phyloP scores from a whole-genome alignment of 108 stramenopile genomes.

The Nitzschia palea region DNA sequence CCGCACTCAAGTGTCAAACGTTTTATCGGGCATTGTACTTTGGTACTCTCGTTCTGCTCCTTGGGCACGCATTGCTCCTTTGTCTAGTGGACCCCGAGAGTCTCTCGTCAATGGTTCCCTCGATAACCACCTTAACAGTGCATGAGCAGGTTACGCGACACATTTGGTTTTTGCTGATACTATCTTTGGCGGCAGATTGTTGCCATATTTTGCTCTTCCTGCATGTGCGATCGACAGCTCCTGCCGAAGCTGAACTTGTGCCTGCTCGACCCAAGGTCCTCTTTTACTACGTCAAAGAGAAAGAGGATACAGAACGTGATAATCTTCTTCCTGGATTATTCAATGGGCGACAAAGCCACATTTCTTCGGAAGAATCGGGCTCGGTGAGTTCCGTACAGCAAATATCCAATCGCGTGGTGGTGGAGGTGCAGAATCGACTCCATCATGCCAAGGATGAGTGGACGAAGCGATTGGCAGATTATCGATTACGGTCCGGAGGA shows the following conservation, averaged over 20 bases:
- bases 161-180: slow-evolving; percentile 56
- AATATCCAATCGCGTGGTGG: slow-evolving; percentile 39
- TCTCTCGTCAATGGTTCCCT: slow-evolving; percentile 32
- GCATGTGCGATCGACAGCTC: slow-evolving; percentile 80
- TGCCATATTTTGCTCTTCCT: slow-evolving; percentile 75
- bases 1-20: slow-evolving; percentile 54
- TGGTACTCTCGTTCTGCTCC: slow-evolving; percentile 42
- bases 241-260: slow-evolving; percentile 39
- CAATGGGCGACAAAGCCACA: not conserved
- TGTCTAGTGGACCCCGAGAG: slow-evolving; percentile 55
- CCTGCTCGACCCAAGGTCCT: slow-evolving; percentile 28
- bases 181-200: slow-evolving; percentile 50
- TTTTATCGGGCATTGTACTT: slow-evolving; percentile 62
- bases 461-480: slow-evolving; percentile 54
- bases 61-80: slow-evolving; percentile 61
- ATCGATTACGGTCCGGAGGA: slow-evolving; percentile 17
- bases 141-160: slow-evolving; percentile 36
- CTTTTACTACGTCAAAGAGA: slow-evolving; percentile 28
- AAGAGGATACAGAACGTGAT: slow-evolving; percentile 32
- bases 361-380: slow-evolving; percentile 4
- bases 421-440: slow-evolving; percentile 41
- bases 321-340: slow-evolving; percentile 6
- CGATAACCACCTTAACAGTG: slow-evolving; percentile 2
- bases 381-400: slow-evolving; percentile 16
- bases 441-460: slow-evolving; percentile 43